Base-by-base conservation (phyloP, 164 flowering plant genomes). In the Piper longum region DNA sequence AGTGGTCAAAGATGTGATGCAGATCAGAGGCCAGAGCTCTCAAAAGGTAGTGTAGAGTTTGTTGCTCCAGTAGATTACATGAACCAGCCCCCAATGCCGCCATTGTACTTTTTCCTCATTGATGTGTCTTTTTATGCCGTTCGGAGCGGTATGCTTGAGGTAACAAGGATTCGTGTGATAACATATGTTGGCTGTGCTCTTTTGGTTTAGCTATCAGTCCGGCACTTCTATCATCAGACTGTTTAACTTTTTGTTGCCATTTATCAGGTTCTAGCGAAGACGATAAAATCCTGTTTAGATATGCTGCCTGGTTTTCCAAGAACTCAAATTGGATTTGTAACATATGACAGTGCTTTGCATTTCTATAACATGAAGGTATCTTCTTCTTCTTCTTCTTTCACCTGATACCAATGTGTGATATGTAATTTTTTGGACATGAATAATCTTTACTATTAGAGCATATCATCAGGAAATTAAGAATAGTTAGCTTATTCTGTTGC, bases 71-170 rank as follows among this genome's bases (percentile, higher is more conserved):
- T 95, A 63, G 97, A 95, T 61, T 95, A 95, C 74, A 95, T 95
- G 97, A 89, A 88, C 72, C 97, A 97, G 68, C 95, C 97, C 64
- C 99, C 99, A 55, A 95, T 95, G 99, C 99, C 99, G 11, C 99
- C 99, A 36, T 73, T 83, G 41, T 95, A 85, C 61, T 95, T 95
- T 77, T 95, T 95, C 73, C 95, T 95, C 74, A 91, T 95, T 44
- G 97, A 95, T 70, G 99, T 91, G 54, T 95, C 99, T 7, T 17
- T 82, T 44, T 78, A 89, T 70, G 96, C 99, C 16, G 89, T 83
- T 57, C 81, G 80, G 79, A 95, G 96, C 79, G 99, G 99, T 60
- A 85, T 95, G 96, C 71, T 95, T 76, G 91, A 85, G 99, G 99
- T 95, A 75, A 79, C 79, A 59, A 64, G 54, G 66, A 69, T 66